phyloP scores from a whole-genome alignment of 1,284 basidiomycete species.

The Ganoderma leucocontextum region DNA sequence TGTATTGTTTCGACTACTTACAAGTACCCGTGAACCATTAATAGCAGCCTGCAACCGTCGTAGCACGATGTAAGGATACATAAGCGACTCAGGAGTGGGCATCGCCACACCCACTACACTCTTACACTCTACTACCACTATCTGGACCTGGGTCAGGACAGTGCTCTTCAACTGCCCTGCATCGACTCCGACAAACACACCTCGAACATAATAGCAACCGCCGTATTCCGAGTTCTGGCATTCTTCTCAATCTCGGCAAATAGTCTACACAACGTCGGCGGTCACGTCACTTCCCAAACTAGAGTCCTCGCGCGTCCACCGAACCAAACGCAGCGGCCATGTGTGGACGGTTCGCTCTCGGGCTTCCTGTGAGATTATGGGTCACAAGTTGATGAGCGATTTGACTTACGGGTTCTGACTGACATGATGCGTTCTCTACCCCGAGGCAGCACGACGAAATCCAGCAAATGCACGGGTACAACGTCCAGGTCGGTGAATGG shows the following conservation, averaged over 20 bases:
- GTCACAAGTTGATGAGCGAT: neutral
- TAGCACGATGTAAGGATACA: neutral
- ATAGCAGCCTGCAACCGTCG: neutral
- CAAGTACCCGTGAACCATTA: neutral
- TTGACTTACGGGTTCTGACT: neutral
- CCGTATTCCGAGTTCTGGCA: too few relatives aligned
- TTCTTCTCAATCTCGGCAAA: too few relatives aligned
- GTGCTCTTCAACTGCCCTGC: neutral
- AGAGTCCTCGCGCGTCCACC: neutral
- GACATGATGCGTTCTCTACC: neutral
- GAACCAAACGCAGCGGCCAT: slow-evolving; percentile 43
- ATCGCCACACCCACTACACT: too few relatives aligned
- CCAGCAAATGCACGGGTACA: slow-evolving; percentile 51
- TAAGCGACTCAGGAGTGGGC: too few relatives aligned
- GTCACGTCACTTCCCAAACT: neutral
- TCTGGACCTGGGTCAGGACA: neutral
- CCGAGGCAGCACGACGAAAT: slow-evolving; percentile 47
- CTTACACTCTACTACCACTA: neutral
- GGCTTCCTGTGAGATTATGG: slow-evolving; percentile 49
- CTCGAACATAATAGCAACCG: too few relatives aligned
- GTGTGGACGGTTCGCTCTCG: slow-evolving; percentile 73
- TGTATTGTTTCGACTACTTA: slow-evolving; percentile 7
- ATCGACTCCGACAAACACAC: too few relatives aligned
- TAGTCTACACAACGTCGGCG: neutral
- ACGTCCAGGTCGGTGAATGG: slow-evolving; percentile 65